phyloP scores from a whole-genome alignment of 768 basidiomycete species.

The Russula brevipes region DNA sequence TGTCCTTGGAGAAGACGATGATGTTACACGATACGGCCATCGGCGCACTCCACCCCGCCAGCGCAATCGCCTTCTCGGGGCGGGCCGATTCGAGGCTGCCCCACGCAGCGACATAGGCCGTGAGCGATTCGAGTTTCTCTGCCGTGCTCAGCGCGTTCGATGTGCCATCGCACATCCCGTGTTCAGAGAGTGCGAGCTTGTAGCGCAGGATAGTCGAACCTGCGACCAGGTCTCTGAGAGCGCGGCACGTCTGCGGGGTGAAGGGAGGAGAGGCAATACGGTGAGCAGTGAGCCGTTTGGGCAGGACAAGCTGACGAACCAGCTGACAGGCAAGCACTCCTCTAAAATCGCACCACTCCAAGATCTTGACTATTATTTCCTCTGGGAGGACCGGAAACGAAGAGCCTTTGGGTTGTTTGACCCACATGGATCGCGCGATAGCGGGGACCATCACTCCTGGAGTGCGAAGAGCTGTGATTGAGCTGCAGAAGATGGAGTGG shows the following conservation, averaged over 20 bases:
- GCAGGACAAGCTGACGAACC: background rate
- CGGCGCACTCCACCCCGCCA: constrained; percentile 9
- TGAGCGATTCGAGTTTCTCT: constrained; percentile 8
- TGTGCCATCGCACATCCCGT: constrained; percentile 14
- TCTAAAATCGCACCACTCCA: constrained; percentile 9
- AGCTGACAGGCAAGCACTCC: constrained; percentile 7
- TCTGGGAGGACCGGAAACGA: background rate
- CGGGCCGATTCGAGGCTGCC: background rate
- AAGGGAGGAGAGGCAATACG: too few relatives aligned
- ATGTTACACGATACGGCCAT: constrained; percentile 8
- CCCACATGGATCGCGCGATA: background rate
- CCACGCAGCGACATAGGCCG: constrained; percentile 2
- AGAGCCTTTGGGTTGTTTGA: background rate
- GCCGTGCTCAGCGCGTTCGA: background rate
- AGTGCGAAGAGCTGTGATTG: background rate
- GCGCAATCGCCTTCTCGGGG: background rate
- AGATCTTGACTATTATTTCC: constrained; percentile 9
- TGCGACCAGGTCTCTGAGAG: constrained; percentile 2
- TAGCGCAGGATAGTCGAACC: constrained; percentile 9
- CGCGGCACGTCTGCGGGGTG: constrained; percentile 6
- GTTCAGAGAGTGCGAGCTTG: constrained; percentile 10
- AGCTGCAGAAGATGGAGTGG: background rate
- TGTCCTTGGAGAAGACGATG: constrained; percentile 6
- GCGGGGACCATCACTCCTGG: too few relatives aligned
- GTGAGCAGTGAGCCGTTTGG: background rate